Evolutionary conservation across 2,329 filamentous ascomycete genomes (phyloP).

Genomic region (Aspergillus sp.): DNA sequence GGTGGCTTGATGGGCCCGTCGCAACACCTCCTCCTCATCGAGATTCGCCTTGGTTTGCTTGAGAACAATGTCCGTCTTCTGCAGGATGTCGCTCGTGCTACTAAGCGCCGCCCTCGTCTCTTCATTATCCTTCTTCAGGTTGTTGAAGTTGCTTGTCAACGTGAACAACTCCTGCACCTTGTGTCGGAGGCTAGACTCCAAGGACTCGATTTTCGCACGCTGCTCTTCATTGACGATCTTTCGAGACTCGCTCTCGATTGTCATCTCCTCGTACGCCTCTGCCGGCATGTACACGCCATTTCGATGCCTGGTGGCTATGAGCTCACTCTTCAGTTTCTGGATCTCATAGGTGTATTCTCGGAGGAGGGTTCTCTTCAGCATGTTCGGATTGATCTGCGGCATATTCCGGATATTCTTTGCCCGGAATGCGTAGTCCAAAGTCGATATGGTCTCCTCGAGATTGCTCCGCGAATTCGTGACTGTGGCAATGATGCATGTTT

Average conservation of each 20-base stretch:
- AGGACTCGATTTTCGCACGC: constrained; percentile 78
- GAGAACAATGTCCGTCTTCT: constrained; percentile 80
- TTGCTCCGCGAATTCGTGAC: constrained; percentile 92
- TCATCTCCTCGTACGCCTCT: constrained; percentile 84
- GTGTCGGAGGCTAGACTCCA: constrained; percentile 82
- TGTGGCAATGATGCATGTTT: constrained; percentile 97
- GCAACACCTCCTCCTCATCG: constrained; percentile 66
- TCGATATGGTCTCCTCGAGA: constrained; percentile 95
- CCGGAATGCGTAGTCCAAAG: constrained; percentile 91
- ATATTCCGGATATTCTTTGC: constrained; percentile 99
- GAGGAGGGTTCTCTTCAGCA: constrained; percentile 87
- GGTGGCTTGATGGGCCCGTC: constrained; percentile 77
- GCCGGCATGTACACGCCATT: constrained; percentile 92
- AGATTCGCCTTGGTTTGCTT: constrained; percentile 65
- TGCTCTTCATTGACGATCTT: constrained; percentile 89
- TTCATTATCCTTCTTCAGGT: constrained; percentile 83
- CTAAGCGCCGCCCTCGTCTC: constrained; percentile 61
- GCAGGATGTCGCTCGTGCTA: constrained; percentile 69
- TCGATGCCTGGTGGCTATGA: constrained; percentile 83
- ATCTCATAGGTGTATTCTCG: constrained; percentile 87
- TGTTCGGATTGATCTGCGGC: constrained; percentile 82
- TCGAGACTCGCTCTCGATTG: constrained; percentile 81
- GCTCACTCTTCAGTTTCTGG: constrained; percentile 84
- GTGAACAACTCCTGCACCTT: constrained; percentile 88
- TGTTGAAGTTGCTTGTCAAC: constrained; percentile 77